Base-by-base conservation (phyloP, 805 yeast genomes). In the Maudiozyma turicensis region DNA sequence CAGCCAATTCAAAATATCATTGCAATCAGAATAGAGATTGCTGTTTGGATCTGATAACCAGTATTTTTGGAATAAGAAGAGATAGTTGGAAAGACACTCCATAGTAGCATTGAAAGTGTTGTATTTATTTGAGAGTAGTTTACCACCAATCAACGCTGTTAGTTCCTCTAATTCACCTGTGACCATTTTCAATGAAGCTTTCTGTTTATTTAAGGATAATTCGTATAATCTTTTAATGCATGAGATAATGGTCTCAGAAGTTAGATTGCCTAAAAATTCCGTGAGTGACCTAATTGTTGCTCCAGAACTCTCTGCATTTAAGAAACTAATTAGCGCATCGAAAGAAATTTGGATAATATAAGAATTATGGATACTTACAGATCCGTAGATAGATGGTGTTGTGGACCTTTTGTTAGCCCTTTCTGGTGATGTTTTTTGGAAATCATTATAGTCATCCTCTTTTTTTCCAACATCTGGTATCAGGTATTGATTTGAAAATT, bases 1-100 rank as follows among this genome's bases (percentile, higher is more conserved):
- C 8, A 79, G 51, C 73, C 78, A 81, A 1, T 65, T 59, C 39
- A 71, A 65, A 15, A 81, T 70, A 53, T 80, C 84, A 37, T 56
- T 58, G 42, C 73, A 71, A 45, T 78, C 82, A 3, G 67, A 67
- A 15, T 59, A 53, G 7, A 75, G 56, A 1, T 57, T 58, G 1
- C 53, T 58, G 8, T 60, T 56, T 0, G 44, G 34, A 5, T 46
- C 48, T 1, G 45, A 37, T 1, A 68, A 41, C 70, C 78, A 68
- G 0, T 54, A 44, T 1, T 55, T 28, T 7, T 54, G 46, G 1
- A 52, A 45, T 4, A 51, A 44, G 13, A 51, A 50, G 37, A 65
- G 47, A 47, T 53, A 63, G 1, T 44, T 28, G 9, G 58, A 43
- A 8, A 65, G 49, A 6, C 47, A 30, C 14, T 40, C 42, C 26